Evolutionary conservation across 2,329 filamentous ascomycete genomes (phyloP), one percentile per base, ranked within the genome.

Genomic region (Fusarium sp.): DNA sequence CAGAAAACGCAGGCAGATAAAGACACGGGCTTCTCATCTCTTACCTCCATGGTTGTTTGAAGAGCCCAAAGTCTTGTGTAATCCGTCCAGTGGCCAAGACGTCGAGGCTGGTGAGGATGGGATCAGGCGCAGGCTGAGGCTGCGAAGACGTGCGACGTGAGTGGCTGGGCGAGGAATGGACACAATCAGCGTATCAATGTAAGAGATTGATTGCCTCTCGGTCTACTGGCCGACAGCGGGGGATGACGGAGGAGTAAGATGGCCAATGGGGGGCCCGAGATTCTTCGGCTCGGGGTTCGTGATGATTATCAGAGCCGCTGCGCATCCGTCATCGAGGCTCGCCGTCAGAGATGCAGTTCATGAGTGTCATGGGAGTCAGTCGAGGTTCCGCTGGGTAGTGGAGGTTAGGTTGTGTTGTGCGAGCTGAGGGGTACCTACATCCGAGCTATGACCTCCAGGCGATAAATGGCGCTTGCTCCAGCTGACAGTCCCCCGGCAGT

Each of bases 21-120:
- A 54, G 23, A 43, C 44, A 50, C 48, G 18, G 52, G 46, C 40
- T 40, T 13, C 62, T 36, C 53, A 30, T 54, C 41, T 70, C 67
- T 70, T 72, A 71, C 69, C 69, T 71, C 69, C 69, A 71, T 71
- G 27, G 56, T 31, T 63, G 23, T 23, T 47, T 65, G 34, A 10
- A 56, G 30, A 46, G 18, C 30, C 36, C 46, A 36, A 16, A 28
- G 46, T 40, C 31, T 9, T 55, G 47, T 46, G 55, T 18, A 10
- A 57, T 56, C 27, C 36, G 59, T 71, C 16, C 50, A 52, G 51
- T 52, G 34, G 62, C 36, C 64, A 48, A 60, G 40, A 47, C 13
- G 59, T 36, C 36, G 37, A 43, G 64, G 59, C 53, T 68, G 48
- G 46, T 46, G 31, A 43, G 31, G 47, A n/a, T 54, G 37, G 47